Percentiles rank a stretch among this genome's conserved stretches.
Conservation (phyloP, 129 eudicot genomes). For the Arctium lappa region DNA sequence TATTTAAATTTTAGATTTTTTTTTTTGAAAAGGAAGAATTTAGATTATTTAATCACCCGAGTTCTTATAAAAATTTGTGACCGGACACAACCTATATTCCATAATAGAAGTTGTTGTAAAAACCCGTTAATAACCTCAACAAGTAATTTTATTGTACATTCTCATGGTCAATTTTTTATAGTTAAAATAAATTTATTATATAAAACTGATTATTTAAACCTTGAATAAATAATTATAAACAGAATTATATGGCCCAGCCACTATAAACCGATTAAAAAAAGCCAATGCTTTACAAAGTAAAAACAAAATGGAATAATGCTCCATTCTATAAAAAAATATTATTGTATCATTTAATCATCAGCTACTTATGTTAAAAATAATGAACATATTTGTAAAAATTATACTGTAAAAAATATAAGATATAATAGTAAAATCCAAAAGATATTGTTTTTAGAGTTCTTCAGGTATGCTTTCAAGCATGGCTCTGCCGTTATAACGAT, state of each 20-base stretch:
- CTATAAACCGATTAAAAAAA: too few relatives aligned
- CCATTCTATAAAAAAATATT: background rate
- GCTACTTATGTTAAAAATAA: background rate
- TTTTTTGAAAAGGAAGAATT: too few relatives aligned
- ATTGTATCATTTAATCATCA: background rate
- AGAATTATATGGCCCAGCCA: background rate
- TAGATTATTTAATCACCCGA: too few relatives aligned
- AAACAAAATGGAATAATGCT: background rate
- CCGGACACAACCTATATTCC: too few relatives aligned
- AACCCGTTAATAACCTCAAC: too few relatives aligned
- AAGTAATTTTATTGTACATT: too few relatives aligned
- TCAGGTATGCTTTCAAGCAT: constrained; percentile 23
- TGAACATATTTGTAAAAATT: background rate
- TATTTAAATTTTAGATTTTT: too few relatives aligned
- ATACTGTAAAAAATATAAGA: background rate
- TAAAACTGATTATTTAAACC: background rate
- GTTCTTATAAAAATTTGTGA: too few relatives aligned
- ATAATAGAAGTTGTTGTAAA: too few relatives aligned
- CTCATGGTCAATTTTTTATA: too few relatives aligned
- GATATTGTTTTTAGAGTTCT: background rate
- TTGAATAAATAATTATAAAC: too few relatives aligned
- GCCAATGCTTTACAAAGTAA: background rate
- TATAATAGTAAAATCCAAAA: background rate
- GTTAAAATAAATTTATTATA: too few relatives aligned
- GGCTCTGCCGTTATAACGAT: background rate